Evolutionary conservation across 179 eudicot genomes (phyloP), one percentile per base, ranked within the genome.

Genomic region (Vitellaria paradoxa): DNA sequence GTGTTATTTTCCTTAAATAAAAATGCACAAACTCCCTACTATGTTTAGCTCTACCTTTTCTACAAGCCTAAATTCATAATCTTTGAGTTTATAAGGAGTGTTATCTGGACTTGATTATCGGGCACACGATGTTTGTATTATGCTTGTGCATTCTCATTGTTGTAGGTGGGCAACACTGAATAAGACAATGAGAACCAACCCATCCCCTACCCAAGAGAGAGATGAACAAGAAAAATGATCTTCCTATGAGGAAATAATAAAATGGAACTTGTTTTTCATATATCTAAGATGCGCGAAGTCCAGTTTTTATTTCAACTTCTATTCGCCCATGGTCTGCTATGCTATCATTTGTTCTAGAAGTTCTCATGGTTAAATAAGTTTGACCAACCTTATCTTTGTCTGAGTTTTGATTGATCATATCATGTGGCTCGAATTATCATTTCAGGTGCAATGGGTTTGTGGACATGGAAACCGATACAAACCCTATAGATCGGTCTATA

Each of bases 401-500:
- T 30, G 15, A 70, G 18, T 21, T 57, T 37, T n/a, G 21, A 46
- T 64, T 68, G 7, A 24, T 70, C 7, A n/a, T 45, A 59, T 42
- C 45, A 42, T 5, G 3, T 42, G 45, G 45, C 45, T 42, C 5
- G 45, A 42, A 42, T 37, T 6, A 24, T 61, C 46, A 20, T 74
- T 70, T 65, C 79, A 87, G 92, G 87, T 87, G 82, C 83, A 77
- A 77, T 67, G 91, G 91, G 65, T 91, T 86, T 74, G 79, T 89
- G 85, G 96, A 96, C 74, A 87, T 93, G 62, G 99, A 96, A 84
- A 91, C 99, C 18, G 88, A 93, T 73, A 95, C 99, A 74, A 95
- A 95, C 85, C 99, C 98, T 60, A 87, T 96, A 70, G 99, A 96
- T 84, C 96, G 99, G 65, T 94, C 99, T 3, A 85, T 96, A 76